A percentile compares a stretch with the other conserved stretches of the same genome.
These are phyloP conservation scores for Monilinia aucupariae DNA, from an alignment of 2,329 filamentous ascomycete species.

Conservation along the genomic window DNA sequence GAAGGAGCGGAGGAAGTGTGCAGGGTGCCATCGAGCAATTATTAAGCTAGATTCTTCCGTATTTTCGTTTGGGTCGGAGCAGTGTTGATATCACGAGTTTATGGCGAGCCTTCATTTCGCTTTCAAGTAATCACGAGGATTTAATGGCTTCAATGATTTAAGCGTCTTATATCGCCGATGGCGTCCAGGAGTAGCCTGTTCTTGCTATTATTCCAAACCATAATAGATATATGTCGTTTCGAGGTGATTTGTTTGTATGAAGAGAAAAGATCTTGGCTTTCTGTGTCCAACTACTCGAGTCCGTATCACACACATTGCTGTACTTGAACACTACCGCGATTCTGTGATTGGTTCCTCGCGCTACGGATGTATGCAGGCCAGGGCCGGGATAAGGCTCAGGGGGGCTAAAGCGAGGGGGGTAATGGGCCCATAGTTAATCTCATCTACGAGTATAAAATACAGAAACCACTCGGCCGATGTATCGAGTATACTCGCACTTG, in stretches of 20 bases:
- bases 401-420: not conserved
- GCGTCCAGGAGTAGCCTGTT: constrained; percentile 2
- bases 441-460: too few relatives aligned
- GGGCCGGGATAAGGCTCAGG: not conserved
- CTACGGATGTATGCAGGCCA: not conserved
- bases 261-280: not conserved
- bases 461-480: too few relatives aligned
- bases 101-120: not conserved
- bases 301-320: not conserved
- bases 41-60: constrained; percentile 35
- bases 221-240: not conserved
- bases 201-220: not conserved
- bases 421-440: not conserved
- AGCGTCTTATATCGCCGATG: constrained; percentile 3
- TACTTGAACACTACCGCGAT: not conserved
- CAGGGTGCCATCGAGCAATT: constrained; percentile 84
- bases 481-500: too few relatives aligned
- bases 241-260: not conserved
- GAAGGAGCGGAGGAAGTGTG: constrained; percentile 86
- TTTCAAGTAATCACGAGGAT: not conserved
- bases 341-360: not conserved
- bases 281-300: not conserved
- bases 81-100: constrained; percentile 4
- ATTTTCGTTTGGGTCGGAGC: not conserved
- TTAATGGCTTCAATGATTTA: not conserved